Conservation (phyloP, 2,329 filamentous ascomycete species). For the Aschersonia sp. region DNA sequence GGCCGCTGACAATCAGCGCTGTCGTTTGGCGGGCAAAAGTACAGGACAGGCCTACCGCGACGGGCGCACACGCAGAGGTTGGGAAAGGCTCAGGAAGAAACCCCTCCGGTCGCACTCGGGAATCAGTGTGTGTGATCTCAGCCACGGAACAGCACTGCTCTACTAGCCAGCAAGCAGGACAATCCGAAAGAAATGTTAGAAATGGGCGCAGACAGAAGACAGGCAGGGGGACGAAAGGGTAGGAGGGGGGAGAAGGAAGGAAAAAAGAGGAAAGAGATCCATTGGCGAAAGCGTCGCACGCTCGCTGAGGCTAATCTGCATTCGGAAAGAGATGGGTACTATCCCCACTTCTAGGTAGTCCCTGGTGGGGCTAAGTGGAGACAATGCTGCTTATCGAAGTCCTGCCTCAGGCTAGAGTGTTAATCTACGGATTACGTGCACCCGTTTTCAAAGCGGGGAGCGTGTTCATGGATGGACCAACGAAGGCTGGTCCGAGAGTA, state of each 20-base stretch:
- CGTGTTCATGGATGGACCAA: too few species aligned
- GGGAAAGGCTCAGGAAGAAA: too few species aligned
- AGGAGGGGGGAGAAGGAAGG: neutral
- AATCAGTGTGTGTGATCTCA: neutral
- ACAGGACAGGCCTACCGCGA: too few species aligned
- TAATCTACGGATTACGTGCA: too few species aligned
- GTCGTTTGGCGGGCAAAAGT: too few species aligned
- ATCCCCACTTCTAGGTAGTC: neutral
- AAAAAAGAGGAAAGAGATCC: neutral
- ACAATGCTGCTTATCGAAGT: neutral
- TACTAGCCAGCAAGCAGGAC: neutral
- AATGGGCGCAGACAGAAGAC: neutral
- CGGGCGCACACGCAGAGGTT: too few species aligned
- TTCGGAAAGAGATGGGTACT: neutral
- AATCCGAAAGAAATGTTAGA: neutral
- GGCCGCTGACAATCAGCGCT: too few species aligned
- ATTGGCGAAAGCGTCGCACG: neutral
- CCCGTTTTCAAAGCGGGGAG: too few species aligned
- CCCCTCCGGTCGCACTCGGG: too few species aligned
- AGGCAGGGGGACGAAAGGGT: neutral
- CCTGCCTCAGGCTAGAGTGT: conserved; percentile 1
- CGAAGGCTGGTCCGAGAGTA: too few species aligned
- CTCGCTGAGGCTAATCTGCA: conserved; percentile 1
- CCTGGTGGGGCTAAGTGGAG: neutral
- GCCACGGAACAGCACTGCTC: neutral